Conservation (phyloP, 2,329 filamentous ascomycete species). For the Periconia macrospinosa region DNA sequence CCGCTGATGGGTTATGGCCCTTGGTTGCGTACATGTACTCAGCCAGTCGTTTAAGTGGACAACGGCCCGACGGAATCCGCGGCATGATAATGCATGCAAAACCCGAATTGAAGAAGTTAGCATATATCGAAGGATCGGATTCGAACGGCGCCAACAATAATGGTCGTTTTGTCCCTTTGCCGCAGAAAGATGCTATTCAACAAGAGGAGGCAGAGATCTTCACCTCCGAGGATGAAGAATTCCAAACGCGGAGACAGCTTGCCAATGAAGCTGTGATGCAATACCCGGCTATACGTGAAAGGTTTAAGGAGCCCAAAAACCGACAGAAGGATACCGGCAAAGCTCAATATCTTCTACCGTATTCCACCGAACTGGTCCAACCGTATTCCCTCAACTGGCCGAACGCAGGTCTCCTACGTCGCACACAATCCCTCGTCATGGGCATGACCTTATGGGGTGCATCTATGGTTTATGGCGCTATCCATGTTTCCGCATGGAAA, state of each 20-base stretch:
- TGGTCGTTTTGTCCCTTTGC: neutral
- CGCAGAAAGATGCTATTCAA: neutral
- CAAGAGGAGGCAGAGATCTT: neutral
- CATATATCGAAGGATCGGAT: neutral
- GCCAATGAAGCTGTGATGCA: neutral
- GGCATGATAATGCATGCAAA: slow-evolving; percentile 3
- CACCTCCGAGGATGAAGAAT: neutral
- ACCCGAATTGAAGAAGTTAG: slow-evolving; percentile 3
- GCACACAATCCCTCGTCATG: slow-evolving; percentile 13
- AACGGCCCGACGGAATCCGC: slow-evolving; percentile 1
- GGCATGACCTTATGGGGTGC: slow-evolving; percentile 20
- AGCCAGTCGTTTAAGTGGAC: neutral
- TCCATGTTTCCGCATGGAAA: slow-evolving; percentile 25
- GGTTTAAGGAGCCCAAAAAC: too few species aligned
- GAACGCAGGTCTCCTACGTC: slow-evolving; percentile 18
- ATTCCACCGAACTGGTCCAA: slow-evolving; percentile 9
- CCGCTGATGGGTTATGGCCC: slow-evolving; percentile 14
- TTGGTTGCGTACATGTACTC: slow-evolving; percentile 21
- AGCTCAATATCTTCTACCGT: neutral
- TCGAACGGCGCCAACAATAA: neutral
- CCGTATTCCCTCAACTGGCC: slow-evolving; percentile 19
- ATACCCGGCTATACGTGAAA: neutral
- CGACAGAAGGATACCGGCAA: neutral
- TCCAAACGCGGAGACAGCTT: neutral
- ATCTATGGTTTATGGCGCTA: slow-evolving; percentile 20